Evolutionary conservation across 768 basidiomycete genomes (phyloP).

Genomic region (Dentipellis fragilis): DNA sequence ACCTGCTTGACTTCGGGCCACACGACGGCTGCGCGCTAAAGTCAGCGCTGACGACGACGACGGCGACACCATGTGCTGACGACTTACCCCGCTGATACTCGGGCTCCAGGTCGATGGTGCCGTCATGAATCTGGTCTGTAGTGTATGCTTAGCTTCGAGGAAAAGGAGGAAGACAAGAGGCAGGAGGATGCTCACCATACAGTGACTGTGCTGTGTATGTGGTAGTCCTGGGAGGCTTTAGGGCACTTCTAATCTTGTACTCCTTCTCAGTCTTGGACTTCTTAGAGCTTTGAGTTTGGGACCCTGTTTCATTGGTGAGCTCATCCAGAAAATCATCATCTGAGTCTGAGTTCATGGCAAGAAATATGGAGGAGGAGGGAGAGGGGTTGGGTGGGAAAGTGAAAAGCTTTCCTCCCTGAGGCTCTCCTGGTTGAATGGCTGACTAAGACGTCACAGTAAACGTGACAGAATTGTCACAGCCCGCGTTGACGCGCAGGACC

Average conservation of each 20-base stretch:
- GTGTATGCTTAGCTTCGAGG: background rate
- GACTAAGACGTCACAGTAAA: background rate
- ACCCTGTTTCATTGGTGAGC: background rate
- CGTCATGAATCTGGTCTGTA: constrained; percentile 38
- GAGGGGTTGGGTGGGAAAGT: background rate
- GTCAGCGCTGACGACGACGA: background rate
- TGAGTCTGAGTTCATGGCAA: background rate
- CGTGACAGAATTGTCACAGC: background rate
- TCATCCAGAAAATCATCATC: background rate
- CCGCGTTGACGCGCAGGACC: no score
- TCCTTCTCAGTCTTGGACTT: constrained; percentile 8
- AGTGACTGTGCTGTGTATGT: constrained; percentile 56
- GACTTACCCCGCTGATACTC: constrained; percentile 54
- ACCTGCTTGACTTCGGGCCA: constrained; percentile 73
- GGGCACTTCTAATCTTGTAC: constrained; percentile 30
- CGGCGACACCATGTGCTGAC: no score
- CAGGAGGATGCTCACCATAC: constrained; percentile 31
- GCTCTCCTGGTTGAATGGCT: no score
- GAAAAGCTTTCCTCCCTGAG: background rate
- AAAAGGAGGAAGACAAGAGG: background rate
- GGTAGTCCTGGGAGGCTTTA: constrained; percentile 48
- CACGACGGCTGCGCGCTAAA: constrained; percentile 45
- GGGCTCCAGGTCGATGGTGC: constrained; percentile 45
- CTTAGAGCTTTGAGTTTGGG: background rate
- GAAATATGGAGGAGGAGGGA: background rate